phyloP scores from a whole-genome alignment of 192 early-diverging fungal genomes.

The Phycomyces nitens region DNA sequence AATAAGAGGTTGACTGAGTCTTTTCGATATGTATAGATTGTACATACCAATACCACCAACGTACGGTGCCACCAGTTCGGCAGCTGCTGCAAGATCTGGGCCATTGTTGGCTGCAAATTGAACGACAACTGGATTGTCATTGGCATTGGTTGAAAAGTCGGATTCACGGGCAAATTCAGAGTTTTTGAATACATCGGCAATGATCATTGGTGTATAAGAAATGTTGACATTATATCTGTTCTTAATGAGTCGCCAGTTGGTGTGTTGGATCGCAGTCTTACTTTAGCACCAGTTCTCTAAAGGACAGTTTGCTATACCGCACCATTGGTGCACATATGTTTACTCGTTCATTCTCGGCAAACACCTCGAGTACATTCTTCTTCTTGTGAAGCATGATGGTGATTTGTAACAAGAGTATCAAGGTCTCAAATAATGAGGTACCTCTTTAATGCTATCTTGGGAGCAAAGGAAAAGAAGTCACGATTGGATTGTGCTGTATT shows the following conservation, averaged over 20 bases:
- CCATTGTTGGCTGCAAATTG: slow-evolving; percentile 90
- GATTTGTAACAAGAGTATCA: background rate
- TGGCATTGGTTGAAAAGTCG: slow-evolving; percentile 78
- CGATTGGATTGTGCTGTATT: too few relatives aligned
- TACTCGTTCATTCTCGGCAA: slow-evolving; percentile 56
- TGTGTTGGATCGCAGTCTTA: slow-evolving; percentile 34
- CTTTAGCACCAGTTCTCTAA: slow-evolving; percentile 80
- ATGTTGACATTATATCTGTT: slow-evolving; percentile 82
- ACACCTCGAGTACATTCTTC: slow-evolving; percentile 40
- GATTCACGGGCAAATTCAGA: slow-evolving; percentile 74
- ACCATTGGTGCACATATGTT: slow-evolving; percentile 97
- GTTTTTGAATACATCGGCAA: slow-evolving; percentile 86
- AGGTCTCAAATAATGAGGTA: too few relatives aligned
- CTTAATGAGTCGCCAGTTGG: background rate
- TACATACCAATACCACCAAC: slow-evolving; percentile 56
- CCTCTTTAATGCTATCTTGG: too few relatives aligned
- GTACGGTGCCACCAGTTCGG: slow-evolving; percentile 76
- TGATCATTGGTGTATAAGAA: slow-evolving; percentile 94
- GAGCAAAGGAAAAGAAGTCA: too few relatives aligned
- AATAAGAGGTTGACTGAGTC: background rate
- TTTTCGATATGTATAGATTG: slow-evolving; percentile 9
- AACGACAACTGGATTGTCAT: slow-evolving; percentile 86
- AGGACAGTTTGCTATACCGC: slow-evolving; percentile 91
- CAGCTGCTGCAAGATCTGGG: slow-evolving; percentile 79
- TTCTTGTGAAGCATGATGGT: background rate